Conservation (phyloP, 1,284 basidiomycete species). For the Puccinia sorghi region DNA sequence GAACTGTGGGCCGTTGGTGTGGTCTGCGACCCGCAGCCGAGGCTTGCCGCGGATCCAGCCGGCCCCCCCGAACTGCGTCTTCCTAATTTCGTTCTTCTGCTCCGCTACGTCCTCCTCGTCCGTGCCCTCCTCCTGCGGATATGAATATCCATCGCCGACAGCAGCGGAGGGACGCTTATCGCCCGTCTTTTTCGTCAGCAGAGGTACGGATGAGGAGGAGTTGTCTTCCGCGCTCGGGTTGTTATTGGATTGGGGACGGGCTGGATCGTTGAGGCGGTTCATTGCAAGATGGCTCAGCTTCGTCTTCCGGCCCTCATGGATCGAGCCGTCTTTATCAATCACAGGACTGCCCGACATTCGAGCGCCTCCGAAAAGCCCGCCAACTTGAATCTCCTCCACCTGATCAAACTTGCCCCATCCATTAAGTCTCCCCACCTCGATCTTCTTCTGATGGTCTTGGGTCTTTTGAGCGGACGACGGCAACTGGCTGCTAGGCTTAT, state of each 20-base stretch:
- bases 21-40: slow-evolving; percentile 35
- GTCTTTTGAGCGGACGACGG: slow-evolving; percentile 1
- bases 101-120: slow-evolving; percentile 1
- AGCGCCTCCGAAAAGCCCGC: slow-evolving; percentile 54
- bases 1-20: slow-evolving; percentile 2
- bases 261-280: neutral
- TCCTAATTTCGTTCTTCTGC: slow-evolving; percentile 20
- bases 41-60: slow-evolving; percentile 50
- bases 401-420: slow-evolving; percentile 50
- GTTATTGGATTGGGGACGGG: neutral
- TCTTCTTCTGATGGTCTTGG: slow-evolving; percentile 25
- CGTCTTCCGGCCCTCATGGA: slow-evolving; percentile 52
- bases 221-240: neutral
- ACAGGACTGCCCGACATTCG: slow-evolving; percentile 57
- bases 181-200: neutral
- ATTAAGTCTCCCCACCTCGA: slow-evolving; percentile 30
- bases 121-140: neutral
- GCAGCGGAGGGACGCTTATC: neutral
- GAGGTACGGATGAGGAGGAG: neutral
- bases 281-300: neutral
- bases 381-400: slow-evolving; percentile 51
- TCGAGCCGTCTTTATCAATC: slow-evolving; percentile 54
- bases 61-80: slow-evolving; percentile 43
- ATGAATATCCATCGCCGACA: neutral
- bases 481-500: neutral